Base-by-base conservation (phyloP, 345 rosid genomes). In the Citrus sp. region DNA sequence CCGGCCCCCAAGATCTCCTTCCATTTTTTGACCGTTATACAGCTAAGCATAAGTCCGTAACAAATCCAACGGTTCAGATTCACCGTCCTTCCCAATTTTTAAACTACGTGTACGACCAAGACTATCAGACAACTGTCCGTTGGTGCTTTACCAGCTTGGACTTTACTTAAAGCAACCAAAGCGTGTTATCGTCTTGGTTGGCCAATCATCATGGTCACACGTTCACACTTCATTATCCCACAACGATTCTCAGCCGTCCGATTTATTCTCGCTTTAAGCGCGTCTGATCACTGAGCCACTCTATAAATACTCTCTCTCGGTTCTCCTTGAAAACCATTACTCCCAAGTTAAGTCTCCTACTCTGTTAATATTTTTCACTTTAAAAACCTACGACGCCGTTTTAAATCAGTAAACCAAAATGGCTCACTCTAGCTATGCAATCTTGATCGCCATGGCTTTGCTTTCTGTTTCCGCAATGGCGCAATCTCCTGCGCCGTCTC, bases 401-500 rank as follows among this genome's bases (percentile, higher is more conserved):
- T 24, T 10, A 38, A 42, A n/a, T 42, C 46, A 13, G 13, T 24
- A 14, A 38, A 10, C 25, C 13, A 24, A 25, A 8, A 70, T 70
- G 74, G 60, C 40, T 70, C 14, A 0, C 22, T 70, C 60, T 30
- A 7, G 12, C 24, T 6, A 34, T 18, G 42, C 25, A 32, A 19
- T 65, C 7, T 34, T 28, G 25, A 18, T 70, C 24, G 38, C 58
- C 37, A 2, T 51, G 22, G 24, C 61, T 2, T 21, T 70, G 60
- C 74, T 70, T 7, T 49, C 58, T 5, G 61, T 54, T 21, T 70
- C 78, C 64, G 6, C 80, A 25, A 35, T 76, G 35, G 82, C 82
- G 21, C 77, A 70, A 13, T 76, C 78, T 62, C 85, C 81, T 5
- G n/a, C 85, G 16, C 81, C 67, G 4, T n/a, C 72, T 21, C 72